Conservation (phyloP, 2,329 filamentous ascomycete species). For the Fusarium sacchari region DNA sequence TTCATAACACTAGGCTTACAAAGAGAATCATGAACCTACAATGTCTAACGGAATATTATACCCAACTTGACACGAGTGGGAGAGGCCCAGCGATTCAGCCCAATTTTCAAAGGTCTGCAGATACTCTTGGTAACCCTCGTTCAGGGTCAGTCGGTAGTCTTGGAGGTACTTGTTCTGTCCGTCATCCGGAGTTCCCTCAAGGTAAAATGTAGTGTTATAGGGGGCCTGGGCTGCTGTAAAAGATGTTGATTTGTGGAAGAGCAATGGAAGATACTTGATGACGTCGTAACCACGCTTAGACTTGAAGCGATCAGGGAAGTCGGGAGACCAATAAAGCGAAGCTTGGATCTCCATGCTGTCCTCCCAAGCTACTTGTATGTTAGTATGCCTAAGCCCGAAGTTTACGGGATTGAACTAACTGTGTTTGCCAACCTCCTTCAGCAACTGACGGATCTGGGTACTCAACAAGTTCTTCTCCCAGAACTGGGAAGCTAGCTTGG, state of each 20-base stretch:
- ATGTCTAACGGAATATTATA: neutral
- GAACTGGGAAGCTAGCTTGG: neutral
- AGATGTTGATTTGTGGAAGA: neutral
- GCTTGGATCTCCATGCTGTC: neutral
- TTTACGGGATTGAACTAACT: neutral
- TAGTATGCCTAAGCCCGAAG: neutral
- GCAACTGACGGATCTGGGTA: neutral
- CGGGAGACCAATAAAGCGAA: neutral
- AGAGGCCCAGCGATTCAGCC: neutral
- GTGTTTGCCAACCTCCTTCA: neutral
- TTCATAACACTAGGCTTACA: neutral
- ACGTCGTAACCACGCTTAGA: neutral
- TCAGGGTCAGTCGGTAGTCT: neutral
- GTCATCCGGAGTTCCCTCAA: rapidly evolving
- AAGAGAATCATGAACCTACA: rapidly evolving
- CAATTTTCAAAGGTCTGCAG: neutral
- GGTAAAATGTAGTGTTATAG: neutral
- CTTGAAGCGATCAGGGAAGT: neutral
- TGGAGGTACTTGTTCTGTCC: neutral
- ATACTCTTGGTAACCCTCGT: neutral
- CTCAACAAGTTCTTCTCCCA: neutral
- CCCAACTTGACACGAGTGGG: neutral
- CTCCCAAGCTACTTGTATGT: neutral
- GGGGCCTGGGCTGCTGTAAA: neutral
- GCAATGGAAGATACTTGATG: neutral